Evolutionary conservation across 257 asterid genomes (phyloP).

Genomic region (Solanum megistacrolobum): DNA sequence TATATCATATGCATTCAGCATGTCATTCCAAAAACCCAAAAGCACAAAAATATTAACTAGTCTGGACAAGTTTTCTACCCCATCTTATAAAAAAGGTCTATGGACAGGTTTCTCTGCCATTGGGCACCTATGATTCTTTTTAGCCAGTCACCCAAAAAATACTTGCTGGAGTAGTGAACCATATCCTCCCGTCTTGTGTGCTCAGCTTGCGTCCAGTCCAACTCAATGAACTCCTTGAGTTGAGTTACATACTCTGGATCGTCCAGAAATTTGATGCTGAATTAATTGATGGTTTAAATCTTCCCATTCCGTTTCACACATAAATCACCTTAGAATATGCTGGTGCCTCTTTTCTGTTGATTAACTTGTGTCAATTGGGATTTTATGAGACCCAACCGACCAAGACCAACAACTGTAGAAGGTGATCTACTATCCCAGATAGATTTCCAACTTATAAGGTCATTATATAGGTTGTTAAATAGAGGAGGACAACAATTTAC

Average conservation of each 20-base stretch:
- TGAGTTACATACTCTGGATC: background rate
- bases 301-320: background rate
- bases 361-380: background rate
- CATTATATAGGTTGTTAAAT: background rate
- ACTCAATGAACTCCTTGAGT: background rate
- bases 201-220: background rate
- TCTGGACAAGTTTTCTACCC: background rate
- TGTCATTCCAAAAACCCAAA: background rate
- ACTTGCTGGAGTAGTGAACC: background rate
- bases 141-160: background rate
- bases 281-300: background rate
- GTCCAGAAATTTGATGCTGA: background rate
- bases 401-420: background rate
- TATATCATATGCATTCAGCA: background rate
- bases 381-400: background rate
- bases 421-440: background rate
- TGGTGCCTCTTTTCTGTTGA: background rate
- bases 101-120: background rate
- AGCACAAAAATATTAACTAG: background rate
- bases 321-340: background rate
- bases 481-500: background rate
- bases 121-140: background rate
- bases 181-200: background rate
- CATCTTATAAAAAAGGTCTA: background rate
- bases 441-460: background rate